Evolutionary conservation across 192 early-diverging fungal genomes (phyloP).

Genomic region (Haplosporangium gracile): DNA sequence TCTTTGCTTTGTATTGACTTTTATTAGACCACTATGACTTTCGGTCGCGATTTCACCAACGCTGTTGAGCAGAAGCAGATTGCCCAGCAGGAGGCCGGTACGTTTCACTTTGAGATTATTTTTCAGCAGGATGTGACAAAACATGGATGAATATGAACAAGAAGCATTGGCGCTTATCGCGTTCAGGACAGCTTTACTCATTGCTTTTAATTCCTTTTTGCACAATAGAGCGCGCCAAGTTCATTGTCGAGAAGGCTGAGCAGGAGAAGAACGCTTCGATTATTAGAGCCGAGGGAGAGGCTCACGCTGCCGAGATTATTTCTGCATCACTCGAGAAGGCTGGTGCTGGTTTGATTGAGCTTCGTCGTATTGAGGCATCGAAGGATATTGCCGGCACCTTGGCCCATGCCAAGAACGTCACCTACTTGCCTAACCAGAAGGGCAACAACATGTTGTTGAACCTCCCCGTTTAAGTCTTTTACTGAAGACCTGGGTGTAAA

Average conservation of each 20-base stretch:
- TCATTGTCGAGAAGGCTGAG: slow-evolving; percentile 98
- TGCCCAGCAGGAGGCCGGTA: slow-evolving; percentile 96
- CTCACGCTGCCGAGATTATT: slow-evolving; percentile 91
- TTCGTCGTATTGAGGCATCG: slow-evolving; percentile 97
- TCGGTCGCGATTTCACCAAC: slow-evolving; percentile 98
- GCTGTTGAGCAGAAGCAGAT: slow-evolving; percentile 99
- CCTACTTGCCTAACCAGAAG: slow-evolving; percentile 85
- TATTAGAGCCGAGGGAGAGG: slow-evolving; percentile 99
- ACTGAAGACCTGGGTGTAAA: not conserved
- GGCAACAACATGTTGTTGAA: slow-evolving; percentile 59
- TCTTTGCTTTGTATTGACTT: not conserved
- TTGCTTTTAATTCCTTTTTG: not conserved
- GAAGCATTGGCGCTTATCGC: not conserved
- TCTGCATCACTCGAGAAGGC: slow-evolving; percentile 91
- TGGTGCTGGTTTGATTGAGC: slow-evolving; percentile 92
- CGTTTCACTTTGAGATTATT: not conserved
- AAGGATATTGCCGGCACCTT: slow-evolving; percentile 96
- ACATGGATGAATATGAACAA: not conserved
- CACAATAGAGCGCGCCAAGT: slow-evolving; percentile 89
- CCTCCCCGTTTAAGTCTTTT: slow-evolving; percentile 42
- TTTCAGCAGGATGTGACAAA: not conserved
- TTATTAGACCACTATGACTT: slow-evolving; percentile 94
- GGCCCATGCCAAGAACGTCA: slow-evolving; percentile 85
- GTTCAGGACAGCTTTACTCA: not conserved
- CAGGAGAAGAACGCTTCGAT: slow-evolving; percentile 98